A percentile compares a stretch with the other conserved stretches of the same genome.
These are phyloP conservation scores for Aspergillus tubingensis DNA, from an alignment of 2,329 filamentous ascomycete genomes.

Conservation along the genomic window DNA sequence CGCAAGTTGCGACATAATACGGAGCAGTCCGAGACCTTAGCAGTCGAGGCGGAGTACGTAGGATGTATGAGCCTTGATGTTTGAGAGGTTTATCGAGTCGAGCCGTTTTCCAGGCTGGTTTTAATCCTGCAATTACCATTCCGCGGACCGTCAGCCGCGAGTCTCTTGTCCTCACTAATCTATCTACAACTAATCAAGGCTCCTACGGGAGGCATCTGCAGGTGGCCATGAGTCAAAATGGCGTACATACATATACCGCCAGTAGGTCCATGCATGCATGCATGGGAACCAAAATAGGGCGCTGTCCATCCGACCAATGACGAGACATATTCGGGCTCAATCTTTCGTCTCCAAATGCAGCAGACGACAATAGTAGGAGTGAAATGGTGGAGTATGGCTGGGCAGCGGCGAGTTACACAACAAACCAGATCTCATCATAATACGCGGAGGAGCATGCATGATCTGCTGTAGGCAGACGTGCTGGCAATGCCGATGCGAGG, in stretches of 20 bases:
- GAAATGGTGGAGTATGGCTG: not conserved
- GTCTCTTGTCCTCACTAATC: not conserved
- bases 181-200: not conserved
- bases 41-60: not conserved
- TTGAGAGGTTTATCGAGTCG: not conserved
- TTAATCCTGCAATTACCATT: not conserved
- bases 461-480: slow-evolving; percentile 1
- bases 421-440: not conserved
- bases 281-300: slow-evolving; percentile 14
- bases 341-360: not conserved
- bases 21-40: not conserved
- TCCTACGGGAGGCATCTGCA: slow-evolving; percentile 13
- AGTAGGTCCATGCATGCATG: slow-evolving; percentile 18
- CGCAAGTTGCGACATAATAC: not conserved
- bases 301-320: slow-evolving; percentile 11
- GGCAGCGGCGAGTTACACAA: not conserved
- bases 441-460: not conserved
- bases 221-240: slow-evolving; percentile 22
- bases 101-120: not conserved
- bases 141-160: not conserved
- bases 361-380: not conserved
- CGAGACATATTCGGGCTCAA: not conserved
- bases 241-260: slow-evolving; percentile 14
- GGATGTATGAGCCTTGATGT: not conserved
- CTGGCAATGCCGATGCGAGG: not conserved